phyloP scores from a whole-genome alignment of 768 basidiomycete species.

The Fomitopsis serialis region DNA sequence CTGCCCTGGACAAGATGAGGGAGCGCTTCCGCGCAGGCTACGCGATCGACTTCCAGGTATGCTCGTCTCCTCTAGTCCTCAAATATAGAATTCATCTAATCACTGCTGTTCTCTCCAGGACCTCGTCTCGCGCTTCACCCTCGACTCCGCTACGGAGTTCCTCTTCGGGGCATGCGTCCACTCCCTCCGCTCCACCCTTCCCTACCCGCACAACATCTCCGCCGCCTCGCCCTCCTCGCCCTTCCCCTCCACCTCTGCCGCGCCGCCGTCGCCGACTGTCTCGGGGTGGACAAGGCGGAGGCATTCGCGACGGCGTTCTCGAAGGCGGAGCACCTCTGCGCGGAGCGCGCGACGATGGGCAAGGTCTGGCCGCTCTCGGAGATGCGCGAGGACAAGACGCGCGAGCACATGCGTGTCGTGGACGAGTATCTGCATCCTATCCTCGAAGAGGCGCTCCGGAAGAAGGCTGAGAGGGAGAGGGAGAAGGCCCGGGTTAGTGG shows the following conservation, averaged over 20 bases:
- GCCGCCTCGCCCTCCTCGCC: constrained; percentile 11
- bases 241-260: constrained; percentile 22
- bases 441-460: constrained; percentile 36
- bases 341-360: constrained; percentile 32
- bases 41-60: constrained; percentile 27
- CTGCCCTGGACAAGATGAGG: constrained; percentile 22
- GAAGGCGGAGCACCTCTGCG: constrained; percentile 27
- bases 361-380: constrained; percentile 40
- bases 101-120: constrained; percentile 27
- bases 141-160: constrained; percentile 51
- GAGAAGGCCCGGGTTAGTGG: not conserved
- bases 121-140: constrained; percentile 39
- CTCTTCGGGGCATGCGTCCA: constrained; percentile 41
- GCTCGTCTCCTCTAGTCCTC: not conserved
- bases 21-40: constrained; percentile 20
- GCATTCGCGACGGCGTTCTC: constrained; percentile 36
- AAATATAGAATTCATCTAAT: not conserved
- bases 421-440: constrained; percentile 44
- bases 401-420: constrained; percentile 36
- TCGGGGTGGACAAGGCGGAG: constrained; percentile 1
- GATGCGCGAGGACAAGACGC: constrained; percentile 36
- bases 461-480: constrained; percentile 24
- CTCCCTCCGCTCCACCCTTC: constrained; percentile 31
- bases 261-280: not conserved
- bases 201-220: constrained; percentile 30